Conservation (phyloP, 192 early-diverging fungal species). For the Backusella liffmaniae region DNA sequence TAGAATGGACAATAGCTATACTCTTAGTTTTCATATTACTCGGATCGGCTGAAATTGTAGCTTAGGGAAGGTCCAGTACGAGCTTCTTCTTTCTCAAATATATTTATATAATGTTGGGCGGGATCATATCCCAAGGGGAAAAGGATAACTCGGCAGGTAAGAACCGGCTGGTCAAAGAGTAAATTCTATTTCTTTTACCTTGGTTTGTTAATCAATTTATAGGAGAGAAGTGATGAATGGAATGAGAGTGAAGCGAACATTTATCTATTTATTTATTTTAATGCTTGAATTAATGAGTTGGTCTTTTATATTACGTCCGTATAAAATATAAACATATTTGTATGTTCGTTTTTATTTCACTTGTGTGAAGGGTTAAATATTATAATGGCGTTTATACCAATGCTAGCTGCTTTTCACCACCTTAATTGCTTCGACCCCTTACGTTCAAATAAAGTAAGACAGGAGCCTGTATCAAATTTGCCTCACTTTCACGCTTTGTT, state of each 20-base stretch:
- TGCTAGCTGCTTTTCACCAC: neutral
- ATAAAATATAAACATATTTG: neutral
- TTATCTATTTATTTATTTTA: neutral
- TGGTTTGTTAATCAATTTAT: constrained; percentile 7
- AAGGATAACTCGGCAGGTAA: constrained; percentile 5
- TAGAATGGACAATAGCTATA: neutral
- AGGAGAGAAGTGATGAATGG: neutral
- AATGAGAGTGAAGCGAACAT: neutral
- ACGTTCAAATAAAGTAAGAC: neutral
- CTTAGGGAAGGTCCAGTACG: neutral
- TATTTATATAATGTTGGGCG: neutral
- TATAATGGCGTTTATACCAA: neutral
- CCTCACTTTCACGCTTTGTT: neutral
- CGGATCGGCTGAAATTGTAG: neutral
- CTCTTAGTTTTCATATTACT: neutral
- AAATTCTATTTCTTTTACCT: constrained; percentile 1
- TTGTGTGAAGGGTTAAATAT: neutral
- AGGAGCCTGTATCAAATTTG: neutral
- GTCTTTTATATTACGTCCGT: neutral
- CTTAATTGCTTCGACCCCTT: neutral
- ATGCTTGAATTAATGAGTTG: neutral
- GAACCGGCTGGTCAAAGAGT: constrained; percentile 4
- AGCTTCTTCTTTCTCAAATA: neutral
- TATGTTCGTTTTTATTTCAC: neutral
- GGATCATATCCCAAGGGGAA: neutral